Evolutionary conservation across 208 protist species (phyloP).

Genomic region (Crithidia mellificae): DNA sequence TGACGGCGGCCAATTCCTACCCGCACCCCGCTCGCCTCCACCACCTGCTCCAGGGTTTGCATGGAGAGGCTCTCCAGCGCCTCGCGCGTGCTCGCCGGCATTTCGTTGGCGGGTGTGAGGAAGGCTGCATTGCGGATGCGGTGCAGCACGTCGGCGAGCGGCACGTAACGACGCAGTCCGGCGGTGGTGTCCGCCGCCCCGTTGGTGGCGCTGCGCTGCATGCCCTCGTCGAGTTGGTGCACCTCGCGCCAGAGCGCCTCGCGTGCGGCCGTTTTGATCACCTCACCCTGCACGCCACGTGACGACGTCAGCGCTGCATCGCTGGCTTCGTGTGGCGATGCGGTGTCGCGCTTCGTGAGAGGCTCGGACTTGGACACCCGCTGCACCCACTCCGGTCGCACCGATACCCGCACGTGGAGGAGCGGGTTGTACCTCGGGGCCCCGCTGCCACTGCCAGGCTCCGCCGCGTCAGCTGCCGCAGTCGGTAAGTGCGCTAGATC

Average conservation of each 20-base stretch:
- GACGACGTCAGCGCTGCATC: background rate
- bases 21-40: conserved; percentile 15
- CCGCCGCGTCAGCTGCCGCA: background rate
- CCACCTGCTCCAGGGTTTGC: conserved; percentile 20
- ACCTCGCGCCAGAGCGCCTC: background rate
- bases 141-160: conserved; percentile 7
- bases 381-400: conserved; percentile 13
- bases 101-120: too few species aligned
- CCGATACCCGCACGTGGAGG: conserved; percentile 24
- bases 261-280: background rate
- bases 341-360: background rate
- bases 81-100: background rate
- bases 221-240: background rate
- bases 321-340: background rate
- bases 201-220: background rate
- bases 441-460: background rate
- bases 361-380: background rate
- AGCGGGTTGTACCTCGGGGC: conserved; percentile 15
- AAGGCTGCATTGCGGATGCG: background rate
- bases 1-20: conserved; percentile 7
- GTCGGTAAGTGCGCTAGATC: too few species aligned
- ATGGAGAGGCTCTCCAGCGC: conserved; percentile 5
- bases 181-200: background rate
- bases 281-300: background rate
- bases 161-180: background rate